Percentiles rank a stretch among this genome's conserved stretches.
Evolutionary conservation across 2,329 filamentous ascomycete species (phyloP).

Genomic region (Pseudocercospora ulei): DNA sequence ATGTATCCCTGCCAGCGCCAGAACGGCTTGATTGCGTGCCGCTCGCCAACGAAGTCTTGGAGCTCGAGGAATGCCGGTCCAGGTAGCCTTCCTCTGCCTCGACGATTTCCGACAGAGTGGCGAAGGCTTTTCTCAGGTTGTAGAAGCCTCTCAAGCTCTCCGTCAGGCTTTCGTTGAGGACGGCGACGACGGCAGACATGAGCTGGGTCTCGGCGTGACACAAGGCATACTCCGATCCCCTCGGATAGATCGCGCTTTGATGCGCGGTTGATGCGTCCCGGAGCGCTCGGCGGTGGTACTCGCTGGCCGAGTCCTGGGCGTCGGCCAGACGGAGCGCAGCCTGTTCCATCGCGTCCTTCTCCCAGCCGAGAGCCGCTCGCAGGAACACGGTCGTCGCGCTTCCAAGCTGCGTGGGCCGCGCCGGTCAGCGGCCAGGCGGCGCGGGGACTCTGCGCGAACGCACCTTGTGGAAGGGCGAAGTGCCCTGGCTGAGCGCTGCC

Average conservation of each 20-base stretch:
- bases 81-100: slow-evolving; percentile 59
- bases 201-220: slow-evolving; percentile 77
- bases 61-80: slow-evolving; percentile 28
- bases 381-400: slow-evolving; percentile 75
- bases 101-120: slow-evolving; percentile 69
- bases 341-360: slow-evolving; percentile 82
- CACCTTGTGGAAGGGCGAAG: slow-evolving; percentile 76
- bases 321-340: slow-evolving; percentile 61
- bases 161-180: slow-evolving; percentile 84
- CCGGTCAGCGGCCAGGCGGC: slow-evolving; percentile 4
- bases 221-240: slow-evolving; percentile 77
- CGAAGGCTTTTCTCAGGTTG: slow-evolving; percentile 78
- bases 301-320: slow-evolving; percentile 66
- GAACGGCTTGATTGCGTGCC: slow-evolving; percentile 4
- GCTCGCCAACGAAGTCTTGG: slow-evolving; percentile 6
- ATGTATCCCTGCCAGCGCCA: slow-evolving; percentile 9
- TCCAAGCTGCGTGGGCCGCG: slow-evolving; percentile 50
- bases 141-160: slow-evolving; percentile 89
- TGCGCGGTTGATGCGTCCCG: slow-evolving; percentile 48
- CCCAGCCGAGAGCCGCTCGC: slow-evolving; percentile 76
- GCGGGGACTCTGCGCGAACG: neutral
- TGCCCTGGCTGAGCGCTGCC: slow-evolving; percentile 57
- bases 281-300: slow-evolving; percentile 63
- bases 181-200: slow-evolving; percentile 78
- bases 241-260: slow-evolving; percentile 59